Evolutionary conservation across 2,329 filamentous ascomycete species (phyloP), one percentile per base, ranked within the genome.

Genomic region (Aureobasidium lini): DNA sequence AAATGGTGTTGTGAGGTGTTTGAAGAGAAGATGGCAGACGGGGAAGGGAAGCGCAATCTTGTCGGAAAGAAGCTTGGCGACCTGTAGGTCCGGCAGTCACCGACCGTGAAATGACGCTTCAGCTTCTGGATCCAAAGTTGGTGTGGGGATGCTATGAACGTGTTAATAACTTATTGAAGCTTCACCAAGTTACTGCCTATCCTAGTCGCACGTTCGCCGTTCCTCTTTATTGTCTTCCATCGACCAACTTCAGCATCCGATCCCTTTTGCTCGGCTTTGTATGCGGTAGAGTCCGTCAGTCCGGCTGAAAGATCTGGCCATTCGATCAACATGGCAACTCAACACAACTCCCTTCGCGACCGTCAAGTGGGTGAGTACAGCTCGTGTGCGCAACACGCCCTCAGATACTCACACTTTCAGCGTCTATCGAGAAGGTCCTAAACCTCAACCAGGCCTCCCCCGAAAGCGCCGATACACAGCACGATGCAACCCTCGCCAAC

Each of bases 391-490:
- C 34, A 10, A 10, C 32, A 23, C 23, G n/a, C 6, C 4, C 15
- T 63, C 57, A 40, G 42, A 29, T 39, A n/a, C 62, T 62, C n/a
- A 60, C 53, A n/a, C 50, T 52, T 18, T 29, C 65, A 95, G 92
- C 88, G 52, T 93, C 93, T 16, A 90, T 99, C 69, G 91, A 95
- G 78, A 93, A 90, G 75, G 91, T 99, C 69, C 84, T 99, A 66
- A 97, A 96, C 73, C 80, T 99, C 66, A 99, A 99, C 75, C 87
- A 94, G 69, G 81, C 84, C 39, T 72, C 76, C 62, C 81, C 76
- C 70, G 73, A 80, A 61, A 67, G 74, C 57, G 68, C 81, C 61
- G 81, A 81, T 65, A 79, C 83, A 60, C 77, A 81, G 52, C 82
- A 89, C 61, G 88, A 91, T 60, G 72, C 80, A 40, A 77, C 82